phyloP scores from a whole-genome alignment of 1,284 basidiomycete species.

The Trichosporon coremiiforme region DNA sequence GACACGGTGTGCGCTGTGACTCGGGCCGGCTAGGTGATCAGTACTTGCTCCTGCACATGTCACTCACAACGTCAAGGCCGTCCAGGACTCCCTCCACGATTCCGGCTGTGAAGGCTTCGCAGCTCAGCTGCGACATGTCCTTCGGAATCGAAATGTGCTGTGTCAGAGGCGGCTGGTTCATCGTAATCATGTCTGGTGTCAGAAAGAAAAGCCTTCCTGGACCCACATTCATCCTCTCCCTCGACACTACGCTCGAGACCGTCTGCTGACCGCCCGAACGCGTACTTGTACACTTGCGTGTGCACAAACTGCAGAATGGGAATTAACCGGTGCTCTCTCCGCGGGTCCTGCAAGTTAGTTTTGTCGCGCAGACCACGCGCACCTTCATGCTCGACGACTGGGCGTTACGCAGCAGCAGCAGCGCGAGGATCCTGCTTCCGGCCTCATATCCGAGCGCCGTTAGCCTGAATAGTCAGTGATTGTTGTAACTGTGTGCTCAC shows the following conservation, averaged over 20 bases:
- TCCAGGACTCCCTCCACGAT: slow-evolving; percentile 97
- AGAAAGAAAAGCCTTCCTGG: background rate
- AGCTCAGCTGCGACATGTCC: slow-evolving; percentile 90
- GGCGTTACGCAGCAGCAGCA: slow-evolving; percentile 54
- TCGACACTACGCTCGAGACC: slow-evolving; percentile 94
- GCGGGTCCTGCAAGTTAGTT: slow-evolving; percentile 71
- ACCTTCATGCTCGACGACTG: slow-evolving; percentile 53
- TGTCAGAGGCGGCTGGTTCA: slow-evolving; percentile 91
- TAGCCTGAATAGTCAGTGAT: slow-evolving; percentile 61
- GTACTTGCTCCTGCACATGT: background rate
- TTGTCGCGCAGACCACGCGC: slow-evolving; percentile 56
- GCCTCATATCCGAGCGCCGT: slow-evolving; percentile 88
- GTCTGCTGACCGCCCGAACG: slow-evolving; percentile 91
- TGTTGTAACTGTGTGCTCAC: slow-evolving; percentile 48
- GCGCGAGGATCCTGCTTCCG: slow-evolving; percentile 70
- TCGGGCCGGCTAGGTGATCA: slow-evolving; percentile 73
- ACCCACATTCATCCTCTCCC: slow-evolving; percentile 90
- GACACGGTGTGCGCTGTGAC: slow-evolving; percentile 96
- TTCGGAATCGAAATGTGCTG: slow-evolving; percentile 88
- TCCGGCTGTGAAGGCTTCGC: slow-evolving; percentile 94
- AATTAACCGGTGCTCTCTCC: slow-evolving; percentile 82
- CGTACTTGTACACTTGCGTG: slow-evolving; percentile 89
- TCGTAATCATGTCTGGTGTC: slow-evolving; percentile 89
- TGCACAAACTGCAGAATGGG: slow-evolving; percentile 88
- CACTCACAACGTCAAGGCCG: slow-evolving; percentile 85